Base-by-base conservation (phyloP, 768 basidiomycete genomes). In the Termitomyces sp. region DNA sequence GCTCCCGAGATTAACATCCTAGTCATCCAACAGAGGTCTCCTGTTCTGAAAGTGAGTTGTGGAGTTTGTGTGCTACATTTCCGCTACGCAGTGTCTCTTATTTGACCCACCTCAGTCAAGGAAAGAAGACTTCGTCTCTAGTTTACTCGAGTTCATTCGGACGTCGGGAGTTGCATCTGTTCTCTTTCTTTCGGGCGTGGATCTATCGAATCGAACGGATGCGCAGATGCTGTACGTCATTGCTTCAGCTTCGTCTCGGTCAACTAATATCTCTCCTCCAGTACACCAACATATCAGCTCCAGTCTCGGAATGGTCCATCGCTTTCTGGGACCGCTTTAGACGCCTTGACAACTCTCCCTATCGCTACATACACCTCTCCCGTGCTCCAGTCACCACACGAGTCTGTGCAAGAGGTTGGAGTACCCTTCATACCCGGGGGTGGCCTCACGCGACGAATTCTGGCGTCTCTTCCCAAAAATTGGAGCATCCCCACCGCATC, bases 401-500 rank as follows among this genome's bases (percentile, higher is more conserved):
- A 61, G 5, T 50, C 63, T 19, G 41, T 54, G 7, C 65, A 62
- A 25, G 67, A 68, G 42, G 62, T 60, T 19, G 67, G 69, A 21
- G 76, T 84, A 17, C 89, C 90, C 32, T 87, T 90, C 71, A 86
- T 92, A 29, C 90, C 91, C 0, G 88, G 89, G 16, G 88, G 88
- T 34, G 92, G 92, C 2, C 72, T 93, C 29, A 84, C 87, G 0
- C 78, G 83, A 41, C 79, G 87, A 27, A 74, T 93, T 45, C 71
- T 94, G 6, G 76, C 77, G 2, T 79, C 87, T 7, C 64, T 92
- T 25, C 78, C 84, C 0, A 37, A 66, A 40, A 62, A 68, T 38
- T 83, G 81, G 78, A 63, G 74, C 19, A 76, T 81, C 41, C 85
- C 86, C 23, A 81, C 78, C 0, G 82, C 79, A 0, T 75, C 80